phyloP scores from a whole-genome alignment of 305 asterid species.

The Rubia balearica region DNA sequence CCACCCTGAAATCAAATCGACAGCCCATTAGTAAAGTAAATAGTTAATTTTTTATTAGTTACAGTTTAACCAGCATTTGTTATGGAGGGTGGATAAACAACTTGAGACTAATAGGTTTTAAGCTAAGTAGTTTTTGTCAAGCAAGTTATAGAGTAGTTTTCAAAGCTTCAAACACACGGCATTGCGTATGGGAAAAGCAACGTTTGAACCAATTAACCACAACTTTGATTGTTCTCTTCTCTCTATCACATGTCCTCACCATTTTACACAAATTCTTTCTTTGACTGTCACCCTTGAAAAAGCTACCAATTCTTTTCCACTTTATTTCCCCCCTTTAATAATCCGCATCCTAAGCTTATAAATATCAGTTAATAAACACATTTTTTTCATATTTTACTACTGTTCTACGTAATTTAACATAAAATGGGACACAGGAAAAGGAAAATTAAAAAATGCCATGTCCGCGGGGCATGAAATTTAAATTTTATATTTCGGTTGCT shows the following conservation, averaged over 20 bases:
- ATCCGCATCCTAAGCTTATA: conserved; percentile 13
- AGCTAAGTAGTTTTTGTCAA: conserved; percentile 27
- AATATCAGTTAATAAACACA: background rate
- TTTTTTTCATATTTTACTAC: background rate
- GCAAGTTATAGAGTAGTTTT: conserved; percentile 39
- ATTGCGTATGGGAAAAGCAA: conserved; percentile 38
- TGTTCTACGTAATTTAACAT: too few species aligned
- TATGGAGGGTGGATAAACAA: conserved; percentile 12
- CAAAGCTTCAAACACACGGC: conserved; percentile 39
- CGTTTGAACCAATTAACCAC: conserved; percentile 5
- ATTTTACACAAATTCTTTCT: background rate
- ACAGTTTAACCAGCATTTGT: too few species aligned
- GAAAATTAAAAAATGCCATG: too few species aligned
- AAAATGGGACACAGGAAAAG: background rate
- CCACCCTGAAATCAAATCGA: conserved; percentile 31
- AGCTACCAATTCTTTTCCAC: conserved; percentile 8
- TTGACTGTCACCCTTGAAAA: conserved; percentile 9
- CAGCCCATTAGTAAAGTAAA: too few species aligned
- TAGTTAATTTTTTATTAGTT: background rate
- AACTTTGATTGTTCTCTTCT: conserved; percentile 10
- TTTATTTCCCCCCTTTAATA: background rate
- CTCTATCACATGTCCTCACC: conserved; percentile 3
- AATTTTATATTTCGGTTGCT: conserved; percentile 6
- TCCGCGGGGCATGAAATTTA: too few species aligned
- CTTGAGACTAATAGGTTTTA: conserved; percentile 7